Evolutionary conservation across 139 green algal genomes (phyloP), one percentile per base, ranked within the genome.

Genomic region (Chlamydomonas applanata): DNA sequence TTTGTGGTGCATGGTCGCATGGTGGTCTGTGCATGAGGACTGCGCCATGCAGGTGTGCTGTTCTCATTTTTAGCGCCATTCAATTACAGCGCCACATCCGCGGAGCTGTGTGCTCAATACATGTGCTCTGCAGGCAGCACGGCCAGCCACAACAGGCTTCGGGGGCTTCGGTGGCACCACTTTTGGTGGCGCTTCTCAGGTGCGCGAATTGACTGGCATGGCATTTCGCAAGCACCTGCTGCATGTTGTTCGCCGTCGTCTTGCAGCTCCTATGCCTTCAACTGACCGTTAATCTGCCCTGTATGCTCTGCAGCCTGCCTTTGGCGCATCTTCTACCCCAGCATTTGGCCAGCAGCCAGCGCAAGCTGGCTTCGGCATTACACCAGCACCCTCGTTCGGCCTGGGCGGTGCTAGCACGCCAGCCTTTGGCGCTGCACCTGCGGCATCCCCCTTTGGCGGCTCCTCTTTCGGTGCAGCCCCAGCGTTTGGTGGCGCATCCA

Each of bases 391-490:
- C 35, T 29, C 24, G 3, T 66, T 66, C 4, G 59, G 59, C 17
- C 11, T 29, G n/a, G 25, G 59, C 16, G 9, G 27, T 9, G 40
- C 40, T 49, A 49, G 40, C 40, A 11, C 40, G 11, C 40, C 40
- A 19, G 40, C 40, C 40, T 66, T 66, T 35, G 59, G 59, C n/a
- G 59, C 59, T 3, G 11, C 59, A 4, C 35, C 59, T 30, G 27
- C 54, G 11, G 54, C 54, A 7, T 30, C 59, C 11, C n/a, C 59
- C 25, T 66, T 66, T 66, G 59, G 59, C 24, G 24, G n/a, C 25
- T 82, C 72, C 20, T 44, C 82, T 3, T 88, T 89, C 57, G 83
- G 80, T 5, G 79, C 70, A 13, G 74, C 82, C 13, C 46, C 75
- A 1, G 74, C 78, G 0, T 89, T 86, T 69, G 83, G 79, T 69